Percentiles rank a stretch among this genome's conserved stretches.
These are phyloP conservation scores for Diaporthe velutina DNA, from an alignment of 2,329 filamentous ascomycete species.

Conservation along the genomic window DNA sequence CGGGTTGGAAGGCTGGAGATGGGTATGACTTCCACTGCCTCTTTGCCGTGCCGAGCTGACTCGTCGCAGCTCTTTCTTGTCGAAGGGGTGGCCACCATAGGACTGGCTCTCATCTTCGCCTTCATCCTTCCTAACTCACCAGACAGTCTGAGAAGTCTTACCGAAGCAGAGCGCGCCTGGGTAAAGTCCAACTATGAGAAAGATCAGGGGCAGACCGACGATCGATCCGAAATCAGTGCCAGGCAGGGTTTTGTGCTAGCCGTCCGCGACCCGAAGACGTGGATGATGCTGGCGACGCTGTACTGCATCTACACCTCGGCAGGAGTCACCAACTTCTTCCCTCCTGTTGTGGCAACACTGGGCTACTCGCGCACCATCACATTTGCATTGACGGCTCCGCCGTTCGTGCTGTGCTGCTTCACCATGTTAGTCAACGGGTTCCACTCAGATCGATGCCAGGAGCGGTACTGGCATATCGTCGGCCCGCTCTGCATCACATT, in stretches of 20 bases:
- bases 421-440: background rate
- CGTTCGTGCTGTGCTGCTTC: constrained; percentile 9
- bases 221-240: constrained; percentile 4
- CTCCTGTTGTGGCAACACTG: background rate
- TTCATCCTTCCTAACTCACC: background rate
- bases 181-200: background rate
- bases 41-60: background rate
- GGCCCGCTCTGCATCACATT: background rate
- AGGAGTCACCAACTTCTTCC: constrained; percentile 17
- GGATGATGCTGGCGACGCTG: background rate
- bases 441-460: constrained; percentile 8
- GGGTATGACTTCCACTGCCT: constrained; percentile 41
- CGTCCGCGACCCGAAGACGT: background rate
- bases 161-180: background rate
- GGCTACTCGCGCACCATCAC: background rate
- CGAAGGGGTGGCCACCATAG: constrained; percentile 44
- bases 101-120: background rate
- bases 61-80: constrained; percentile 46
- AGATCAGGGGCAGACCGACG: constrained; percentile 6
- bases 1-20: constrained; percentile 46
- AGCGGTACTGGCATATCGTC: constrained; percentile 6
- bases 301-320: constrained; percentile 3
- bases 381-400: background rate
- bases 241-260: background rate
- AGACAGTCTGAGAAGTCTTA: background rate